Evolutionary conservation across 2,329 filamentous ascomycete genomes (phyloP).

Genomic region (Diplodia seriata): DNA sequence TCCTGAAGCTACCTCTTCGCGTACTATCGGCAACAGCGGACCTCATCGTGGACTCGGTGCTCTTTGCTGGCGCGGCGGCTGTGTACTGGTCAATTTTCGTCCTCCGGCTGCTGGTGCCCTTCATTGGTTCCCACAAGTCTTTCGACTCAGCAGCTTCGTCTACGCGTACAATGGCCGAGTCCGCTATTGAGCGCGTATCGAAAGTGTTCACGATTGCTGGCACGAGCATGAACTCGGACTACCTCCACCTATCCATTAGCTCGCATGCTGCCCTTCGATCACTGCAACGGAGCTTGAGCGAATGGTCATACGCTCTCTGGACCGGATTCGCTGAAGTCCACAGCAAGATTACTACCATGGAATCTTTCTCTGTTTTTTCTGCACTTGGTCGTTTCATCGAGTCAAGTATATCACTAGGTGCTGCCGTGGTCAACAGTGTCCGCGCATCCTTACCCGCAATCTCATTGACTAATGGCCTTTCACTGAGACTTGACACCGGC

Average conservation of each 20-base stretch:
- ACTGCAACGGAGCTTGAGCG: slow-evolving; percentile 38
- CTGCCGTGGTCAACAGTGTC: slow-evolving; percentile 5
- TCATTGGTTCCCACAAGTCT: slow-evolving; percentile 25
- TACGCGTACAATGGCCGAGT: slow-evolving; percentile 42
- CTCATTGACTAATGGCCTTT: slow-evolving; percentile 44
- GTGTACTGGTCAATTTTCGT: slow-evolving; percentile 47
- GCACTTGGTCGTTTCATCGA: slow-evolving; percentile 16
- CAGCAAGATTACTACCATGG: slow-evolving; percentile 17
- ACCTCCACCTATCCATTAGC: slow-evolving; percentile 47
- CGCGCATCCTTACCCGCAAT: slow-evolving; percentile 29
- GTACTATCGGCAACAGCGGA: slow-evolving; percentile 77
- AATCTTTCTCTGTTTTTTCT: slow-evolving; percentile 27
- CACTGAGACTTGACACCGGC: slow-evolving; percentile 46
- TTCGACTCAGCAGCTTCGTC: slow-evolving; percentile 25
- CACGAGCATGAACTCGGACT: slow-evolving; percentile 42
- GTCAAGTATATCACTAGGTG: not conserved
- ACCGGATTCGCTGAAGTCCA: not conserved
- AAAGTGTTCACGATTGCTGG: slow-evolving; percentile 42
- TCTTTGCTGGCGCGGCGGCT: slow-evolving; percentile 67
- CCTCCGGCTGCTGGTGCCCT: slow-evolving; percentile 38
- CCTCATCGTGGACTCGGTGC: slow-evolving; percentile 75
- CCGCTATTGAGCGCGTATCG: slow-evolving; percentile 45
- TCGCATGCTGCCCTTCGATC: slow-evolving; percentile 48
- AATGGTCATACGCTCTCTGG: slow-evolving; percentile 7
- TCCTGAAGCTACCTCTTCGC: slow-evolving; percentile 72